Base-by-base conservation (phyloP, 2,329 filamentous ascomycete genomes). In the Myrmaecium sp. region DNA sequence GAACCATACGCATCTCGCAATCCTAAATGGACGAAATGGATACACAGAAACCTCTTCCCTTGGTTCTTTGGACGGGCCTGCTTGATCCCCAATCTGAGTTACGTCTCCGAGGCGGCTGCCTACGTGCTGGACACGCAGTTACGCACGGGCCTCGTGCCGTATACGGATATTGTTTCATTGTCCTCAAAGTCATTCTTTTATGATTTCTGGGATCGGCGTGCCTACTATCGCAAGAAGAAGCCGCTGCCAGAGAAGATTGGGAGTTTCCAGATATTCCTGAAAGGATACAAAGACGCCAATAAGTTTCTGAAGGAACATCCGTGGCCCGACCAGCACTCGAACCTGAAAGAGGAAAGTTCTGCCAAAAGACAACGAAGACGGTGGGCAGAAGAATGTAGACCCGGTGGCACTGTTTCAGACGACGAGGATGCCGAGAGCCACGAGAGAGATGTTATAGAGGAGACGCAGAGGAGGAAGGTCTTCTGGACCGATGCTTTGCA, bases 11-110 rank as follows among this genome's bases (percentile, higher is more conserved):
- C 89, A 2, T 89, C 81, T 17, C 78, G 82, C 39, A 98, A 98
- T 47, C 89, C 89, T 5, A 98, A 98, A 51, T 95, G 86, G 86
- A 95, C 91, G 41, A 98, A 98, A 55, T 98, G 89, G 89, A 84
- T 98, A 58, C 89, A 98, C 52, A 68, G 89, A 36, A 98, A 98
- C 49, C 50, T 98, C 36, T 95, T 98, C 41, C 89, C 89, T 6
- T 98, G 91, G 57, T 94, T 81, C 53, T 98, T 98, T 43, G 89
- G 89, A 11, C 66, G 89, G 43, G 84, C 86, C 23, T 95, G 83
- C 37, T 69, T 98, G 28, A 98, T 98, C 49, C 89, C 89, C 30
- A 98, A 98, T 44, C 64, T 98, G 26, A 94, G 84, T 29, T 98
- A 98, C 48, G 82, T 98, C 39, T 95, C 84, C 41, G 89, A 98